Base-by-base conservation (phyloP, 768 basidiomycete species). In the Russula emetica region DNA sequence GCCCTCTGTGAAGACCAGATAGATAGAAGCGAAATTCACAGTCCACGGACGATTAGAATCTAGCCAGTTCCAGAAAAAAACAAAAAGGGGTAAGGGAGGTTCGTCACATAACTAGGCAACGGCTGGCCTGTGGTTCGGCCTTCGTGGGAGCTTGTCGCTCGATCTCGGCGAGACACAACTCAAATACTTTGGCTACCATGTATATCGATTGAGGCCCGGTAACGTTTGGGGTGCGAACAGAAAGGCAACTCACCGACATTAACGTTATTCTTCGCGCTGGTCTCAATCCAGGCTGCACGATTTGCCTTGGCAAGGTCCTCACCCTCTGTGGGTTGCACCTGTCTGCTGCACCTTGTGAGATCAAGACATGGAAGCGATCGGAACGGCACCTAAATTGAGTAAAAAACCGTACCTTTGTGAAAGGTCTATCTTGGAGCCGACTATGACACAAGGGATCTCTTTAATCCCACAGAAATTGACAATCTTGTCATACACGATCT, bases 401-500 rank as follows among this genome's bases (percentile, higher is more conserved):
- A 38, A n/a, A 54, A 47, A 62, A 52, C 79, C 84, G 62, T 70
- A 93, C 94, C 85, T 85, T 67, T 80, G 79, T 52, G 82, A 77
- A 67, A 98, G 77, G 79, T 98, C 96, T 51, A 82, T 80, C 80
- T 98, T 98, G 66, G 95, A 88, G 40, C 94, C 95, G 55, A 96
- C 95, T 67, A 98, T 86, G 50, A 98, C 93, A 74, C 94, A 94
- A 18, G 95, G 93, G 62, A 98, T 87, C 67, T 86, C 85, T 60
- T 84, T 83, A 58, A 86, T 80, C 61, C 94, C 94, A 67, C 87
- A 88, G 72, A 91, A 95, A 75, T 91, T 84, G 69, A 91, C 76
- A 68, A 98, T 92, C 82, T 95, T 96, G 82, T 97, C 90, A 72
- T 96, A 89, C 55, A 97, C 83, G 72, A 92, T 87, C 73, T 88